Conservation (phyloP, 2,329 filamentous ascomycete genomes). For the Claviceps capensis region DNA sequence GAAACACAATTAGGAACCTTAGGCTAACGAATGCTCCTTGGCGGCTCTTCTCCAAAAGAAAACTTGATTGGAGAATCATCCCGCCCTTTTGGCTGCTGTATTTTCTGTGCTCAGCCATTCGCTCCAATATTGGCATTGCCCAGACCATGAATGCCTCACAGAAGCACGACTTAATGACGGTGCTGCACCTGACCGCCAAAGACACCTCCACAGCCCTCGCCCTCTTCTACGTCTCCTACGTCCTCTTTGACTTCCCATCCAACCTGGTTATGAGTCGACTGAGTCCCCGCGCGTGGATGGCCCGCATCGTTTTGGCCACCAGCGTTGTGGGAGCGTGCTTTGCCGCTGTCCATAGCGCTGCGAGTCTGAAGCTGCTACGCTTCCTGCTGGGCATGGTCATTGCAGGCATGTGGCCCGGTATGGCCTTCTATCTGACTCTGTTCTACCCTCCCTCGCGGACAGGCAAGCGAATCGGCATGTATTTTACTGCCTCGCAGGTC, state of each 20-base stretch:
- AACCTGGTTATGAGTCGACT: conserved; percentile 80
- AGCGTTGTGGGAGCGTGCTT: conserved; percentile 75
- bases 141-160: conserved; percentile 74
- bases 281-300: conserved; percentile 83
- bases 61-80: conserved; percentile 46
- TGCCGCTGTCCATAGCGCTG: conserved; percentile 65
- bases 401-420: conserved; percentile 89
- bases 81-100: conserved; percentile 77
- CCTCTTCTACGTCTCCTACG: conserved; percentile 85
- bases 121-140: conserved; percentile 84
- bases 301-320: conserved; percentile 76
- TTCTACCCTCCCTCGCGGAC: conserved; percentile 83
- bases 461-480: conserved; percentile 77
- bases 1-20: too few species aligned
- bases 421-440: conserved; percentile 83
- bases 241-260: conserved; percentile 77
- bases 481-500: conserved; percentile 79
- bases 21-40: neutral
- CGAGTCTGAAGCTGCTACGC: conserved; percentile 79
- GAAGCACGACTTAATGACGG: conserved; percentile 60
- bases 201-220: conserved; percentile 76
- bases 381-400: conserved; percentile 78
- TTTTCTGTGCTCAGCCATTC: conserved; percentile 83
- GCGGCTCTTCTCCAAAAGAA: conserved; percentile 18
- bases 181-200: conserved; percentile 55